These are phyloP conservation scores for Fraxinus dipetala DNA, from an alignment of 305 asterid genomes.

Conservation along the genomic window DNA sequence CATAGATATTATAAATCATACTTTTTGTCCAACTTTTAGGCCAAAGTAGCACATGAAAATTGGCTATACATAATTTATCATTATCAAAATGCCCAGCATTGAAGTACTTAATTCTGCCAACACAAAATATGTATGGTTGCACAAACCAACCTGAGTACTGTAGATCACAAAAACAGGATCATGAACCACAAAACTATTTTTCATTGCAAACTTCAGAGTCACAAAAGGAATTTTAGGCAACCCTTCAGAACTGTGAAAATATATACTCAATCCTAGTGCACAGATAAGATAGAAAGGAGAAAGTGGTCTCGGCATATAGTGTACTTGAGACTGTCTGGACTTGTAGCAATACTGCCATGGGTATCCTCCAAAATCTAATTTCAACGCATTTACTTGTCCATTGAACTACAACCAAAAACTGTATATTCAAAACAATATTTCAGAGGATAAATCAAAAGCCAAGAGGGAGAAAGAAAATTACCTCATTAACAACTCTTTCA, in stretches of 20 bases:
- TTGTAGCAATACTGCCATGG: conserved; percentile 79
- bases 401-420: conserved; percentile 48
- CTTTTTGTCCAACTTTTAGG: background rate
- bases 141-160: conserved; percentile 56
- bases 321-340: conserved; percentile 43
- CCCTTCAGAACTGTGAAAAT: conserved; percentile 49
- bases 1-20: background rate
- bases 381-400: conserved; percentile 59
- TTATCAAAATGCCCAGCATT: background rate
- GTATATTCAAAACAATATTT: conserved; percentile 1
- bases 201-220: conserved; percentile 59
- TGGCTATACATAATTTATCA: background rate
- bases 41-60: background rate
- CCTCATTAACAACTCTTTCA: conserved; percentile 59
- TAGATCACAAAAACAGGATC: conserved; percentile 64
- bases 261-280: conserved; percentile 21
- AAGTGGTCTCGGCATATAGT: conserved; percentile 12
- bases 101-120: background rate
- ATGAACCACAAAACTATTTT: conserved; percentile 60
- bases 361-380: conserved; percentile 62
- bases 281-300: conserved; percentile 12
- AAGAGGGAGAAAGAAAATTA: conserved; percentile 16
- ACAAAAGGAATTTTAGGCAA: conserved; percentile 58
- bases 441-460: background rate
- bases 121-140: conserved; percentile 15